Base-by-base conservation (phyloP, 768 basidiomycete species). In the Albatrellus ellisii region DNA sequence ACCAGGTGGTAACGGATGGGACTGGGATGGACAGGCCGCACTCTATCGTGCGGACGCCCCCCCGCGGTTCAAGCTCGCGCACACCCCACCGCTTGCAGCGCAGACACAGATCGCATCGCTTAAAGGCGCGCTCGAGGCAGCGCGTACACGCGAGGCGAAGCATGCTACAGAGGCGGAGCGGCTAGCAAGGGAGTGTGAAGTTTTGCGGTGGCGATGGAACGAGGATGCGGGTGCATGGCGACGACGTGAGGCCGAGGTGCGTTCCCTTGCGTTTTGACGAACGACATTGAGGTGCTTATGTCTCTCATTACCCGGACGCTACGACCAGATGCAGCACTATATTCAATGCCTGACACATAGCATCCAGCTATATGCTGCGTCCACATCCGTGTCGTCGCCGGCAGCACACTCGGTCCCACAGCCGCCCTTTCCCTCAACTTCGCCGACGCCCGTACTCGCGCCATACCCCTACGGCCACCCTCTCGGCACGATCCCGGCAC, bases 101-200 rank as follows among this genome's bases (percentile, higher is more conserved):
- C 35, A 44, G 15, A 48, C 36, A 4, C 49, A 47, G 26, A 46
- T 52, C 27, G 38, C 49, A 4, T 44, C 46, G 12, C 35, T 46
- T 27, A 39, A 45, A 24, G 44, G 51, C 17, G 51, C 49, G 6
- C 44, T 50, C 2, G 46, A 52, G 26, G 51, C 46, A 10, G 41
- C 49, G 15, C 38, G 43, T 15, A 35, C 43, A n/a, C 51, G 51
- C 6, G 51, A 52, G 39, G 41, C 43, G 26, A 46, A 41, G 17
- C 34, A 44, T 26, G 39, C 42, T 4, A 11, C 31, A 4, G 52
- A 51, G 21, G 44, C 40, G 8, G 50, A 49, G 17, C 41, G 34
- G 10, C 27, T 31, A 15, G 41, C 37, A 24, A 42, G 43, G 37
- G 45, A 46, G 8, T 34, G 21, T 27, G 48, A 46, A 7, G 27